A percentile compares a stretch with the other conserved stretches of the same genome.
Conservation (phyloP, 192 early-diverging fungal species). For the Backusella macrospora region DNA sequence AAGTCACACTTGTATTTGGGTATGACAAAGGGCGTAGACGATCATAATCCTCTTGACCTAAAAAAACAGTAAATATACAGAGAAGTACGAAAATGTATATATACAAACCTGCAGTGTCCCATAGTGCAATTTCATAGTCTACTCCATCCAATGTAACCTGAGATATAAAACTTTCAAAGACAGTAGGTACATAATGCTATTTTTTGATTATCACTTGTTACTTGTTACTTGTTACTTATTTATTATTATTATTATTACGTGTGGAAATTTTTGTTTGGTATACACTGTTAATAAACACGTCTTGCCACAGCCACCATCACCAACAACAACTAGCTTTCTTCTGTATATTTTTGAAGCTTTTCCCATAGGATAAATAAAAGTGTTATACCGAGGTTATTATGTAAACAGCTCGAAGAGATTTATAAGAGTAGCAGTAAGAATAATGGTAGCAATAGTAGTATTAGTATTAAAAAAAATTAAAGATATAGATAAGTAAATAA, state of each 20-base stretch:
- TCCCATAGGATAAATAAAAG: background rate
- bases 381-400: no score
- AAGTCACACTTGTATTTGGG: constrained; percentile 84
- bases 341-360: constrained; percentile 1
- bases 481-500: background rate
- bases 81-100: background rate
- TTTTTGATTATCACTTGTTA: background rate
- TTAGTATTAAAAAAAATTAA: no score
- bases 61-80: background rate
- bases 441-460: background rate
- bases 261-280: constrained; percentile 34
- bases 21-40: constrained; percentile 90
- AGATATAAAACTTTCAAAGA: constrained; percentile 72
- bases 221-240: background rate
- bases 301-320: constrained; percentile 83
- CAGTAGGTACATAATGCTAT: constrained; percentile 63
- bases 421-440: background rate
- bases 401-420: background rate
- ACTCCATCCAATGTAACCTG: constrained; percentile 66
- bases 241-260: background rate
- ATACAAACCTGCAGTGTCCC: constrained; percentile 72
- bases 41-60: constrained; percentile 41
- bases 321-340: constrained; percentile 42
- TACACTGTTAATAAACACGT: constrained; percentile 77
- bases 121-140: constrained; percentile 70